Conservation (phyloP, 1,139 yeast genomes). For the Saccharomyces hybrid region DNA sequence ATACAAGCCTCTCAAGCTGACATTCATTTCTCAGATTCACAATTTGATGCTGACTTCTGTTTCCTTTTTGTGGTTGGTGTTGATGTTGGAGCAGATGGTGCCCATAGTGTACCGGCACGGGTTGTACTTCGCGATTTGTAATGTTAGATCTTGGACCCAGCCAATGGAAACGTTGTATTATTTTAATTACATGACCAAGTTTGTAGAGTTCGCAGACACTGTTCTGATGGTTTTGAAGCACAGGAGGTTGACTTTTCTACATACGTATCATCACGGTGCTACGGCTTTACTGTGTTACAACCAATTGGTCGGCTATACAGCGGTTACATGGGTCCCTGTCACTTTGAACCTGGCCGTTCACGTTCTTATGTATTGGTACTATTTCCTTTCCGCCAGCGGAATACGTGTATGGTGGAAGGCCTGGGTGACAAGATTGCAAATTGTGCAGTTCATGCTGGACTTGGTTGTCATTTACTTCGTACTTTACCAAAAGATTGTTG, state of each 20-base stretch:
- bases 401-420: no score
- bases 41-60: constrained; percentile 56
- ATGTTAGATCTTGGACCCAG: constrained; percentile 62
- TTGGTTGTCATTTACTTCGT: no score
- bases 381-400: no score
- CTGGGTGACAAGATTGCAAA: no score
- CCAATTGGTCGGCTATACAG: constrained; percentile 65
- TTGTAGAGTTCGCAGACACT: constrained; percentile 68
- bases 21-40: constrained; percentile 62
- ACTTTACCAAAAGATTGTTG: no score
- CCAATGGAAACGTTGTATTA: constrained; percentile 63
- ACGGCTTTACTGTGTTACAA: constrained; percentile 77
- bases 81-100: constrained; percentile 64
- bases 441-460: no score
- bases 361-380: no score
- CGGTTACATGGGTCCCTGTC: no score
- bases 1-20: constrained; percentile 52
- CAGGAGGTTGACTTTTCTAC: constrained; percentile 67
- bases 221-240: constrained; percentile 68
- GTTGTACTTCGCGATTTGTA: constrained; percentile 60
- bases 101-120: constrained; percentile 63
- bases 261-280: constrained; percentile 82
- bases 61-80: constrained; percentile 50
- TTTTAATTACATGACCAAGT: constrained; percentile 68
- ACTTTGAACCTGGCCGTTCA: no score